Evolutionary conservation across 1,284 basidiomycete species (phyloP).

Genomic region (Coniferiporia weirii): DNA sequence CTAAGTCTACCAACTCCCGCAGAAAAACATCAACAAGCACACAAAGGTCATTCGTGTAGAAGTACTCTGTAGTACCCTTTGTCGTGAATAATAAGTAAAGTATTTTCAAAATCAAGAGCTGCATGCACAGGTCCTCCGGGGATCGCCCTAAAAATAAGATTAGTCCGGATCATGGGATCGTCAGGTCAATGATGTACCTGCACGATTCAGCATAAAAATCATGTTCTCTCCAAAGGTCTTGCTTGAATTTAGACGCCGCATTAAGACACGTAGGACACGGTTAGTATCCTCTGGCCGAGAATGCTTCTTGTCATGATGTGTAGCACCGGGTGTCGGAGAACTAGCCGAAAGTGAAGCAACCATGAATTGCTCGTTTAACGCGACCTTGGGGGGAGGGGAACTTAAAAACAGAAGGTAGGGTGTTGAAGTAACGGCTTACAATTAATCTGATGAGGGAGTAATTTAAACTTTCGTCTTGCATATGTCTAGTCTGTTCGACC

Average conservation of each 20-base stretch:
- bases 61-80: slow-evolving; percentile 89
- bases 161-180: slow-evolving; percentile 3
- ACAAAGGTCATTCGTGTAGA: slow-evolving; percentile 96
- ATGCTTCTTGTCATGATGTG: slow-evolving; percentile 22
- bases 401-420: slow-evolving; percentile 2
- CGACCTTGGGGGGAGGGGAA: slow-evolving; percentile 48
- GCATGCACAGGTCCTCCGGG: slow-evolving; percentile 90
- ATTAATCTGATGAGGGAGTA: slow-evolving; percentile 92
- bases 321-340: slow-evolving; percentile 19
- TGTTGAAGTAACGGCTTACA: slow-evolving; percentile 40
- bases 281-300: slow-evolving; percentile 48
- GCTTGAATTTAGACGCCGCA: slow-evolving; percentile 75
- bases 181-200: slow-evolving; percentile 50
- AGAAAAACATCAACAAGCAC: slow-evolving; percentile 97
- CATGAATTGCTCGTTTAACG: slow-evolving; percentile 99
- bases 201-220: slow-evolving; percentile 98
- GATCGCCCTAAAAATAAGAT: slow-evolving; percentile 54
- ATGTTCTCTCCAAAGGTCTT: slow-evolving; percentile 98
- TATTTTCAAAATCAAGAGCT: slow-evolving; percentile 90
- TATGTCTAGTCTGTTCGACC: slow-evolving; percentile 85
- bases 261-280: slow-evolving; percentile 78
- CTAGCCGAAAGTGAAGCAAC: slow-evolving; percentile 52
- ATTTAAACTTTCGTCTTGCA: slow-evolving; percentile 89
- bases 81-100: slow-evolving; percentile 95
- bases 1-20: slow-evolving; percentile 84